Percentiles rank a stretch among this genome's conserved stretches.
Evolutionary conservation across 192 early-diverging fungal genomes (phyloP).

Genomic region (Lobosporangium transversale): DNA sequence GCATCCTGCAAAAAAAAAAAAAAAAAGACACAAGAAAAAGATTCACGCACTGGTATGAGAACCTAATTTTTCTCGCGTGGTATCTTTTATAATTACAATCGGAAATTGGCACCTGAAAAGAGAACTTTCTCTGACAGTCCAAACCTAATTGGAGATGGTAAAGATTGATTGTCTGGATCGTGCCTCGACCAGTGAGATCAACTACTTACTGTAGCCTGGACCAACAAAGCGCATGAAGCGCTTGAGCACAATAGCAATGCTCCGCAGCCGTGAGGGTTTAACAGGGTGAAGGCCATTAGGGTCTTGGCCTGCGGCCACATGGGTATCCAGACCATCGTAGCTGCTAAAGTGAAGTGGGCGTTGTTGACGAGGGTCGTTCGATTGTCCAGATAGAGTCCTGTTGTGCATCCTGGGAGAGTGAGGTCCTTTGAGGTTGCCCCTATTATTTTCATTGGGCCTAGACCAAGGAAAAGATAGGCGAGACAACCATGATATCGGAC

Average conservation of each 20-base stretch:
- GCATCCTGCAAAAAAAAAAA: background rate
- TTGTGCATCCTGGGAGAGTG: background rate
- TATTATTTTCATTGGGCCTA: too few species aligned
- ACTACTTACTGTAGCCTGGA: slow-evolving; percentile 60
- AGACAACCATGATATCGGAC: slow-evolving; percentile 26
- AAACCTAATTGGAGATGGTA: background rate
- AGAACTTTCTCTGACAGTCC: too few species aligned
- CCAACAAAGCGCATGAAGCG: slow-evolving; percentile 57
- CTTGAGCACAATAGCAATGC: slow-evolving; percentile 14
- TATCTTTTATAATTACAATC: background rate
- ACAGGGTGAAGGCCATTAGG: background rate
- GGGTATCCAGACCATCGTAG: slow-evolving; percentile 22
- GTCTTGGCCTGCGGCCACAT: slow-evolving; percentile 1
- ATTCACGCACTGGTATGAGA: background rate
- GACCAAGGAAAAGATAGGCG: slow-evolving; percentile 9
- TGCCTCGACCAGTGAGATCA: too few species aligned
- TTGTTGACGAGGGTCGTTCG: background rate
- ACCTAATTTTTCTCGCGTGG: background rate
- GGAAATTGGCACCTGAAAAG: too few species aligned
- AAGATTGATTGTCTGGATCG: background rate
- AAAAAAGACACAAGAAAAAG: background rate
- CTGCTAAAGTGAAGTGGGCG: slow-evolving; percentile 1
- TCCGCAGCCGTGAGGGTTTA: slow-evolving; percentile 22
- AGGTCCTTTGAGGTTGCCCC: background rate
- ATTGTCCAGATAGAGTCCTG: slow-evolving; percentile 1